Evolutionary conservation across 169 alveolate species (phyloP), one percentile per base, ranked within the genome.

Genomic region (Plasmodium yoelii): DNA sequence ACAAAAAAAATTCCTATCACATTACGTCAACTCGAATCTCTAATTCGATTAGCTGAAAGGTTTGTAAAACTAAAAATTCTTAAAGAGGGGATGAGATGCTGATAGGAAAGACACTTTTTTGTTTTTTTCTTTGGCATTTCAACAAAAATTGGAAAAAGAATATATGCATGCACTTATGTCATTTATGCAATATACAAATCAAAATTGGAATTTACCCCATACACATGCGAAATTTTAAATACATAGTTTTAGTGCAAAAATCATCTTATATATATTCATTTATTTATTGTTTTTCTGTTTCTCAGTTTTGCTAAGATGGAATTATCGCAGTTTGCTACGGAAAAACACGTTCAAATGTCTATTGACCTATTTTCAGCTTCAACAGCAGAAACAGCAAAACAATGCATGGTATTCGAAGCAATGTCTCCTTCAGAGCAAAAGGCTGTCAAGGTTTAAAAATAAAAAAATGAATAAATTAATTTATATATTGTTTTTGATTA

Each of bases 21-120:
- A 12, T 98, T 99, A 26, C 96, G 99, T 44, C 99, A 99, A 95
- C 94, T 99, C 42, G 99, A 99, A 93, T 99, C 99, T 19, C 95
- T 99, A 46, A 97, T 98, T 39, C 97, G 99, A 72, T 73, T 98
- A 12, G 96, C 99, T 18, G 99, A 98, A 92, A 95, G 96, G 91
- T 84, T 9, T 12, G 65, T 34, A 26, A 4, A 8, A 28, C 26
- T 5, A 53, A 44, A 22, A 7, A 39, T 12, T 13, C 13, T 34
- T 34, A 34, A 3, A 34, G 4, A 34, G 7, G 7, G 4, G 42
- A 3, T 34, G 0, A 34, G 7, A 5, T 34, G 42, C 42, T 34
- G 7, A 34, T 34, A 34, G 42, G 42, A 34, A 4, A 34, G 42
- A 34, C 42, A 3, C 42, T 3, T 34, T 34, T 34, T 34, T 34